phyloP scores from a whole-genome alignment of 768 basidiomycete species.

The Daedaleopsis sinensis region DNA sequence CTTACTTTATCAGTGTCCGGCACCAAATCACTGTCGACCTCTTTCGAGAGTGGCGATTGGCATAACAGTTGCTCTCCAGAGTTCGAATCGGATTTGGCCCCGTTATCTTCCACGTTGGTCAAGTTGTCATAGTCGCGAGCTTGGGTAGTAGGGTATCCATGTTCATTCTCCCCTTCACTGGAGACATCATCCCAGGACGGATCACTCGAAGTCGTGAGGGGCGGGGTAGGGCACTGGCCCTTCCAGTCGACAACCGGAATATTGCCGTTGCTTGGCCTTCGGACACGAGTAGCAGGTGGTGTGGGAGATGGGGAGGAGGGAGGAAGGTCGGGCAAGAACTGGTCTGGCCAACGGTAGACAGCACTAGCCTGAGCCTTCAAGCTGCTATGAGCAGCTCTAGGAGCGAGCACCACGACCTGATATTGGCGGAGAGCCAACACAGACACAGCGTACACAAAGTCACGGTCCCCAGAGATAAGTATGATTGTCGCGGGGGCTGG shows the following conservation, averaged over 20 bases:
- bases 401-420: constrained; percentile 34
- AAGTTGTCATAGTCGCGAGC: background rate
- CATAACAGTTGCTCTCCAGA: too few relatives aligned
- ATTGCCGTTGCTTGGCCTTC: background rate
- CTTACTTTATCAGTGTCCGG: too few relatives aligned
- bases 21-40: too few relatives aligned
- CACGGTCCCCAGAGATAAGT: constrained; percentile 68
- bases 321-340: constrained; percentile 33
- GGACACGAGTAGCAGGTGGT: background rate
- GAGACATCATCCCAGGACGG: background rate
- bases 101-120: too few relatives aligned
- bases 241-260: background rate
- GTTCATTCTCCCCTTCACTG: background rate
- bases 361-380: constrained; percentile 58
- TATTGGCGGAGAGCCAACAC: constrained; percentile 16
- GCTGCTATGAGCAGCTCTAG: constrained; percentile 37
- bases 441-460: constrained; percentile 62
- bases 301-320: background rate
- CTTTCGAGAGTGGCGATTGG: too few relatives aligned
- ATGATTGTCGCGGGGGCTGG: constrained; percentile 54
- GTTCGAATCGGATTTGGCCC: too few relatives aligned
- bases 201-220: background rate
- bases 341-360: constrained; percentile 52
- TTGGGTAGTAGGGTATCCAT: background rate
- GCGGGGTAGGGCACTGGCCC: background rate